Evolutionary conservation across 2,329 filamentous ascomycete genomes (phyloP), one percentile per base, ranked within the genome.

Genomic region (Neonectria magnoliae): DNA sequence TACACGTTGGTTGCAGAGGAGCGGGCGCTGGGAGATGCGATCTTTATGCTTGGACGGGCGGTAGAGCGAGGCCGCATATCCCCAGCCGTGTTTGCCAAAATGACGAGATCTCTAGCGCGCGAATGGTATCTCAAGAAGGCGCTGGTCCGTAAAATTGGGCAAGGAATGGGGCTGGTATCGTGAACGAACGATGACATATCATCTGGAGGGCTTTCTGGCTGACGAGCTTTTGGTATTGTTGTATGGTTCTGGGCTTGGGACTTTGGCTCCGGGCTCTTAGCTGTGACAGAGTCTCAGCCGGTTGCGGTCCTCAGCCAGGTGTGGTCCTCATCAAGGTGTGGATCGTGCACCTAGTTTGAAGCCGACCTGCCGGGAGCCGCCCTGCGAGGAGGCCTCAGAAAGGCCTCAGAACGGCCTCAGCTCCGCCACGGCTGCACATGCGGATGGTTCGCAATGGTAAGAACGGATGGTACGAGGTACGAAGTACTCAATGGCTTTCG

Each of bases 1-100:
- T 99, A 98, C 79, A 90, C 90, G 52, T 84, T 97, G 2, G 93
- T 94, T 29, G 93, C 94, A 1, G 96, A 99, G 76, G 95, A 98
- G 80, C 87, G 91, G 69, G 94, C 92, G 3, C 87, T 97, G 52
- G 91, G 91, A 33, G 95, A 98, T 76, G 92, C 93, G 3, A 89
- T 98, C 67, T 97, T 96, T 75, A 90, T 94, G 67, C 82, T 97
- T 14, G 91, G 91, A 1, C 83, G 90, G 60, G 93, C 90, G 1
- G 85, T 95, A 20, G 92, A 95, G 77, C 84, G 85, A 57, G 93
- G 93, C 4, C 84, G 91, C 58, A 86, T 96, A 25, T 85, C 86
- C 11, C 87, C 91, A 5, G 85, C 88, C n/a, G 89, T 91, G 0
- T 96, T 95, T 81, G 89, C 93, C 27, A 92, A 91, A 83, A 91